phyloP scores from a whole-genome alignment of 2,329 filamentous ascomycete genomes.

The Sordariomycetes sp. region DNA sequence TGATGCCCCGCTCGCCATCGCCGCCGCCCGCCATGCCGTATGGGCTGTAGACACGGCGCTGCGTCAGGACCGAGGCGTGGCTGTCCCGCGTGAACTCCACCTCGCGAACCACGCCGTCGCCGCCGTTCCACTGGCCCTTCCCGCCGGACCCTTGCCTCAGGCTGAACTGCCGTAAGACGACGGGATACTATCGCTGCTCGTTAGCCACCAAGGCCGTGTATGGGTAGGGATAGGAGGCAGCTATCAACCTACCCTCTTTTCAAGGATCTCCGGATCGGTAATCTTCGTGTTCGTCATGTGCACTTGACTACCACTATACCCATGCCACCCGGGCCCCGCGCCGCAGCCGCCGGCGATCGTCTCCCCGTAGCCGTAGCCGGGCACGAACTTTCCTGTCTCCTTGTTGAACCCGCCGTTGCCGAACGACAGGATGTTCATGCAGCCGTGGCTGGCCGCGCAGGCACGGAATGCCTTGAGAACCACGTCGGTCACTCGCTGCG shows the following conservation, averaged over 20 bases:
- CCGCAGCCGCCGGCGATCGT: slow-evolving; percentile 72
- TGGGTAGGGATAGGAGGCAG: not conserved
- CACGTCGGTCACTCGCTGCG: slow-evolving; percentile 73
- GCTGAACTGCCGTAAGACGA: slow-evolving; percentile 59
- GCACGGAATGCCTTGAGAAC: slow-evolving; percentile 72
- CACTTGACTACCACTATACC: slow-evolving; percentile 66
- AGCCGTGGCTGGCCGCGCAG: slow-evolving; percentile 69
- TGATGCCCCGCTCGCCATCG: slow-evolving; percentile 57
- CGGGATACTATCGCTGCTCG: slow-evolving; percentile 14
- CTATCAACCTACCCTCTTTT: slow-evolving; percentile 46
- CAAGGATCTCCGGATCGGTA: slow-evolving; percentile 71
- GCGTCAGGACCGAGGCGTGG: slow-evolving; percentile 68
- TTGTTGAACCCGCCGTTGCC: slow-evolving; percentile 36
- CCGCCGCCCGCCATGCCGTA: slow-evolving; percentile 66
- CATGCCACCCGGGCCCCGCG: slow-evolving; percentile 62
- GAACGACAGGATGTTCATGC: slow-evolving; percentile 79
- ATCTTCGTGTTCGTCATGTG: slow-evolving; percentile 85
- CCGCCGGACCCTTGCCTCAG: slow-evolving; percentile 55
- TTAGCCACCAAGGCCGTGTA: slow-evolving; percentile 26
- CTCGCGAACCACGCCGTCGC: slow-evolving; percentile 66
- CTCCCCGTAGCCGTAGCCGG: slow-evolving; percentile 78
- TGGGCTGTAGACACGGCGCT: slow-evolving; percentile 64
- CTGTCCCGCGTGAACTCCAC: slow-evolving; percentile 74
- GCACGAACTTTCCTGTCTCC: slow-evolving; percentile 29
- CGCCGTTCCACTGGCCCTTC: slow-evolving; percentile 55